Evolutionary conservation across 192 early-diverging fungal genomes (phyloP).

Genomic region (Phlyctochytrium planicorne): DNA sequence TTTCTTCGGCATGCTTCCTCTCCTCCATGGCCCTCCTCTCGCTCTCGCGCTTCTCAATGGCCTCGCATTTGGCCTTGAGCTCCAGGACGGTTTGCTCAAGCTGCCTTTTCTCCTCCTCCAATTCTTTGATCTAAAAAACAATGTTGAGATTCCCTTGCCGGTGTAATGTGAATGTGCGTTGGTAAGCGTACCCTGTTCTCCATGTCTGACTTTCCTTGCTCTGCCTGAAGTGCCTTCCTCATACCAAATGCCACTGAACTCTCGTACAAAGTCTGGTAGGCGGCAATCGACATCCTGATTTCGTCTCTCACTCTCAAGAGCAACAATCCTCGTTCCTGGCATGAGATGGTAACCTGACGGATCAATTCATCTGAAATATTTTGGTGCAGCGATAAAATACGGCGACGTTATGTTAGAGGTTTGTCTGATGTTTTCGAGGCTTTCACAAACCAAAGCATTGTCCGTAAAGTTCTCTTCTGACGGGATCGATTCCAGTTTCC

Average conservation of each 20-base stretch:
- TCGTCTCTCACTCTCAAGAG: constrained; percentile 62
- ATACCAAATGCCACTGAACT: constrained; percentile 64
- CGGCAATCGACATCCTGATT: constrained; percentile 67
- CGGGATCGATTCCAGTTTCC: constrained; percentile 63
- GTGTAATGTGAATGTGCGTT: neutral
- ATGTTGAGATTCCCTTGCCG: neutral
- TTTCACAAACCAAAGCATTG: constrained; percentile 57
- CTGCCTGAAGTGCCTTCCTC: constrained; percentile 62
- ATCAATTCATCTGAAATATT: constrained; percentile 58
- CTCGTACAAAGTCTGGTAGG: constrained; percentile 65
- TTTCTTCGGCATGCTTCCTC: constrained; percentile 66
- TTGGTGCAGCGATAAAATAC: constrained; percentile 1
- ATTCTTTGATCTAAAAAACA: constrained; percentile 49
- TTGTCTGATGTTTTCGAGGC: neutral
- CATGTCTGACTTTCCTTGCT: constrained; percentile 65
- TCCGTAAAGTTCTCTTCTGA: constrained; percentile 59
- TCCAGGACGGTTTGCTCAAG: constrained; percentile 58
- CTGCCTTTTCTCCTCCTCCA: constrained; percentile 64
- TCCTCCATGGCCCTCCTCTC: constrained; percentile 65
- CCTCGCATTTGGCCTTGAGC: constrained; percentile 65
- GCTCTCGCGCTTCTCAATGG: constrained; percentile 62
- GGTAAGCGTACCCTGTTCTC: constrained; percentile 46
- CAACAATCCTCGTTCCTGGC: constrained; percentile 62
- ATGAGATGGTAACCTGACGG: constrained; percentile 65
- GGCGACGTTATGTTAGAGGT: neutral